Base-by-base conservation (phyloP, 208 protist species). In the Angomonas deanei region DNA sequence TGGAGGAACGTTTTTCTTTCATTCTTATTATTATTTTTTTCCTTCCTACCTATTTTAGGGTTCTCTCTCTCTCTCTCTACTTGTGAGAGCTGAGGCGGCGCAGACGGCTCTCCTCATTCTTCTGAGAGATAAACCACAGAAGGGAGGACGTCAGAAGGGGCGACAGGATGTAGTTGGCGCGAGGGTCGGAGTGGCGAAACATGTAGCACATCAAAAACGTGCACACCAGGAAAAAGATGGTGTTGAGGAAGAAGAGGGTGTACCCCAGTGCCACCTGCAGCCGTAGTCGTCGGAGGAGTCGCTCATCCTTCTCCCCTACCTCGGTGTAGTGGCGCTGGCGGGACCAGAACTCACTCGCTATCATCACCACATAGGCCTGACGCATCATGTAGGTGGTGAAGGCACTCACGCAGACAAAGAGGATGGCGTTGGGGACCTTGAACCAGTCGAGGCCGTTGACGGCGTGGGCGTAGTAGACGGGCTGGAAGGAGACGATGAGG, bases 21-120 rank as follows among this genome's bases (percentile, higher is more conserved):
- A 33, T 64, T 33, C 31, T 38, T 53, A 10, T n/a, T 64, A 52
- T 53, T 27, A 31, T 31, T 54, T 52, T 66, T 60, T 63, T 31
- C 28, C 47, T 42, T 42, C 36, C 15, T 42, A n/a, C n/a, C n/a
- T n/a, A n/a, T n/a, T n/a, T n/a, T n/a, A n/a, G n/a, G n/a, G 10
- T 63, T 62, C 49, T 63, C 31, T 52, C 54, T 19, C 31, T 52
- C 26, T 10, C 5, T 26, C 5, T 10, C 70, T 88, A 93, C 79
- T 92, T 93, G 74, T 96, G 86, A 15, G 34, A 30, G 48, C 74
- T 62, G 81, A 96, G 83, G 78, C 84, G 84, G 60, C 84, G 81
- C 68, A 84, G 80, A 68, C 89, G 86, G 67, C 78, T 92, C 72
- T 96, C 89, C 70, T 96, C 86, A 65, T 96, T 96, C 79, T 96